phyloP scores from a whole-genome alignment of 2,329 filamentous ascomycete species.

The Ophiostoma quercus region DNA sequence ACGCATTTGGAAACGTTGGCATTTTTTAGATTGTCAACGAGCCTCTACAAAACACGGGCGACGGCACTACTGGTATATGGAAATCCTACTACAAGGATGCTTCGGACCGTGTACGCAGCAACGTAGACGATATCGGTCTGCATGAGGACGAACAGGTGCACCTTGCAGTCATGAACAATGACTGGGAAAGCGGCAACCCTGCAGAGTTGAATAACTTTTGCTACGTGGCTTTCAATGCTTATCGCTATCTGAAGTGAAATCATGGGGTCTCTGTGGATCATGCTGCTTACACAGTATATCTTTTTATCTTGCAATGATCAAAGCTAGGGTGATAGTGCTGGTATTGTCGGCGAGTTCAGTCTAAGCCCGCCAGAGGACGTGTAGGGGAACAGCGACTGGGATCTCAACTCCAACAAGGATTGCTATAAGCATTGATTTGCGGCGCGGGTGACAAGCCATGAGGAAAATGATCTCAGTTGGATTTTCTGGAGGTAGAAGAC shows the following conservation, averaged over 20 bases:
- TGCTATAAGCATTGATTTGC: constrained; percentile 54
- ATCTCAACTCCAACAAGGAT: constrained; percentile 36
- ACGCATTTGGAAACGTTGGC: constrained; percentile 50
- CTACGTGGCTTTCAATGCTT: constrained; percentile 51
- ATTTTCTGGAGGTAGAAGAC: constrained; percentile 53
- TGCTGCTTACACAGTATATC: constrained; percentile 46
- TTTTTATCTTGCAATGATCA: constrained; percentile 48
- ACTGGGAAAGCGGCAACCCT: constrained; percentile 54
- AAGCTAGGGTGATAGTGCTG: constrained; percentile 41
- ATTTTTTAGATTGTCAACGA: constrained; percentile 58
- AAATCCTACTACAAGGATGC: constrained; percentile 46
- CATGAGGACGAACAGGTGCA: constrained; percentile 43
- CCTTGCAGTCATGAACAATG: constrained; percentile 46
- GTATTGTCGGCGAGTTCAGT: constrained; percentile 56
- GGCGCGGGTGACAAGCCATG: constrained; percentile 36
- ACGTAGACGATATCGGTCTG: constrained; percentile 44
- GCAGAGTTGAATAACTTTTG: constrained; percentile 41
- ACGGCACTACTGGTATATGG: constrained; percentile 32
- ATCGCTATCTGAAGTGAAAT: constrained; percentile 54
- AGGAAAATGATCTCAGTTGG: constrained; percentile 44
- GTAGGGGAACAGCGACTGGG: constrained; percentile 43
- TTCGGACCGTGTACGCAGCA: constrained; percentile 42
- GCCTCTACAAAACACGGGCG: constrained; percentile 39
- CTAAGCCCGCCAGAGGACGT: constrained; percentile 47
- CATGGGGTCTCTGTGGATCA: constrained; percentile 38